Conservation (phyloP, 805 yeast genomes). For the Yamadazyma takamatsuzukensis region DNA sequence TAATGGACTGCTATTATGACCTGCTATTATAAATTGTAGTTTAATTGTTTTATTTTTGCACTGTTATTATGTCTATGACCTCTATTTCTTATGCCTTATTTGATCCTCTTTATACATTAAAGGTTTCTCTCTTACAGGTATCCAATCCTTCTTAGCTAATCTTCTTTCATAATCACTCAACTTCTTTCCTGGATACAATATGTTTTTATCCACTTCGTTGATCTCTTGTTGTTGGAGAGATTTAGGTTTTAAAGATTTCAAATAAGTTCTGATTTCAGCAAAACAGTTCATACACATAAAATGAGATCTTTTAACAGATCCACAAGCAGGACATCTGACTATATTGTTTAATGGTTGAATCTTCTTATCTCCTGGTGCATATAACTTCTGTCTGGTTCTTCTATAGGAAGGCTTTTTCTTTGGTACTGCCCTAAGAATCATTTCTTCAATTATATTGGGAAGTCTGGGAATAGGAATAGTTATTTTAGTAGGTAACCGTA, state of each 20-base stretch:
- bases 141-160: conserved; percentile 40
- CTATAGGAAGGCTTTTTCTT: conserved; percentile 88
- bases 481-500: conserved; percentile 1
- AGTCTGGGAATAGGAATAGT: conserved; percentile 2
- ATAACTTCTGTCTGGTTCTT: conserved; percentile 78
- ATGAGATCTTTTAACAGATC: conserved; percentile 85
- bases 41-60: neutral
- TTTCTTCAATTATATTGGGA: conserved; percentile 43
- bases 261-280: conserved; percentile 68
- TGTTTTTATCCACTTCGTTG: conserved; percentile 50
- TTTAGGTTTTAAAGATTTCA: conserved; percentile 50
- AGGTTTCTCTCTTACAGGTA: conserved; percentile 42
- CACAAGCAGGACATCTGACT: conserved; percentile 94
- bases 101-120: conserved; percentile 29
- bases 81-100: conserved; percentile 15
- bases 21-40: too few species aligned
- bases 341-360: conserved; percentile 70
- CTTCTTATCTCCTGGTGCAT: conserved; percentile 81
- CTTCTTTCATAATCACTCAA: conserved; percentile 30
- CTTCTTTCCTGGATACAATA: conserved; percentile 73
- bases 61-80: neutral
- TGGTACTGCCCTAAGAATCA: conserved; percentile 79
- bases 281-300: conserved; percentile 92
- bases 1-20: too few species aligned
- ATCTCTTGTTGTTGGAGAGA: conserved; percentile 6